These are phyloP conservation scores for Begonia fuchsioides DNA, from an alignment of 306 rosid species.

Conservation along the genomic window DNA sequence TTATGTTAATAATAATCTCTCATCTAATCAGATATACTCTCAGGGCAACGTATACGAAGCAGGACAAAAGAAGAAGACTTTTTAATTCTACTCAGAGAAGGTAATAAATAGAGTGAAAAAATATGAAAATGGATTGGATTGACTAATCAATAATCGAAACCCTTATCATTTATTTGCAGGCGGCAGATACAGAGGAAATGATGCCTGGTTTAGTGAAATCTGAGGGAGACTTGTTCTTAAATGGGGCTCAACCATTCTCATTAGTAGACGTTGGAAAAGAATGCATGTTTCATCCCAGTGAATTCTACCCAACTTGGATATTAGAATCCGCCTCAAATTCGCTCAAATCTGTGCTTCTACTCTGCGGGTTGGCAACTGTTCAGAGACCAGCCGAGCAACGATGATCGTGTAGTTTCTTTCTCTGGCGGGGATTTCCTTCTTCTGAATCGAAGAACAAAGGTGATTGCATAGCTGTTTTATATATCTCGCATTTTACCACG, in stretches of 20 bases:
- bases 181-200: slow-evolving; percentile 31
- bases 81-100: slow-evolving; percentile 60
- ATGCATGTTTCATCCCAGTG: slow-evolving; percentile 47
- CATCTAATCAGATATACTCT: slow-evolving; percentile 45
- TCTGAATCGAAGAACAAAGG: no score
- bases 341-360: slow-evolving; percentile 29
- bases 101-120: slow-evolving; percentile 20
- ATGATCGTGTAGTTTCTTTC: no score
- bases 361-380: slow-evolving; percentile 55
- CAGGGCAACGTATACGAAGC: slow-evolving; percentile 71
- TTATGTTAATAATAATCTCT: not conserved
- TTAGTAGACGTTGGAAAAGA: slow-evolving; percentile 13
- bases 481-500: no score
- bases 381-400: slow-evolving; percentile 22
- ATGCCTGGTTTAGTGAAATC: slow-evolving; percentile 33
- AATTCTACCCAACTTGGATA: slow-evolving; percentile 43
- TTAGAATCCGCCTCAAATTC: slow-evolving; percentile 47
- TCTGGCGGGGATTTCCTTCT: no score
- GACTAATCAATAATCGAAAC: not conserved
- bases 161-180: slow-evolving; percentile 13
- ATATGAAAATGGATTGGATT: not conserved
- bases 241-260: slow-evolving; percentile 39
- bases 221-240: slow-evolving; percentile 46
- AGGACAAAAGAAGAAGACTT: slow-evolving; percentile 55
- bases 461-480: no score